phyloP scores from a whole-genome alignment of 2,329 filamentous ascomycete genomes.

The Talaromyces sp. region DNA sequence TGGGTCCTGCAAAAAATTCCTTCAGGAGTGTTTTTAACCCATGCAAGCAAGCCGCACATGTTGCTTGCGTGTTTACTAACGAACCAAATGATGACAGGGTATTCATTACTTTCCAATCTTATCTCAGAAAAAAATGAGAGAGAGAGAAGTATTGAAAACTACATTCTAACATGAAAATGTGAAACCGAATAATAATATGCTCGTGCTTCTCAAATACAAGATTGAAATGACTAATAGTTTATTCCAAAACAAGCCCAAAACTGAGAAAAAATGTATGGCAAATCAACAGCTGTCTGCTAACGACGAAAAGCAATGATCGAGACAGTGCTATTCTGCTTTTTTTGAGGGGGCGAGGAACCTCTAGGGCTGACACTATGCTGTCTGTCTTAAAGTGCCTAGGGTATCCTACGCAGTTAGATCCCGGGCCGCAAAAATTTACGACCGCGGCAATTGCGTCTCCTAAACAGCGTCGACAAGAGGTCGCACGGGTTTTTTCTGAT shows the following conservation, averaged over 20 bases:
- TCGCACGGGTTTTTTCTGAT: background rate
- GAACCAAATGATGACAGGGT: background rate
- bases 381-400: background rate
- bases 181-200: background rate
- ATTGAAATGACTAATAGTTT: background rate
- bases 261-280: background rate
- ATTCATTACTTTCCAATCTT: background rate
- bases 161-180: background rate
- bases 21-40: background rate
- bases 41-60: background rate
- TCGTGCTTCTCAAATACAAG: background rate
- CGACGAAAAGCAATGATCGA: background rate
- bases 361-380: background rate
- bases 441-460: background rate
- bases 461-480: background rate
- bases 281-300: background rate
- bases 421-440: background rate
- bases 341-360: background rate
- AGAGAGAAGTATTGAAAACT: too few relatives aligned
- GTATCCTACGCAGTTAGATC: background rate
- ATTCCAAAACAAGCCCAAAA: background rate
- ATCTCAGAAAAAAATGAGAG: background rate
- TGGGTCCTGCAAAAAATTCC: too few relatives aligned
- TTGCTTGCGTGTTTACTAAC: background rate
- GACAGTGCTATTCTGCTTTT: background rate